phyloP scores from a whole-genome alignment of 2,329 filamentous ascomycete species.

The Fusarium odoratissimum region DNA sequence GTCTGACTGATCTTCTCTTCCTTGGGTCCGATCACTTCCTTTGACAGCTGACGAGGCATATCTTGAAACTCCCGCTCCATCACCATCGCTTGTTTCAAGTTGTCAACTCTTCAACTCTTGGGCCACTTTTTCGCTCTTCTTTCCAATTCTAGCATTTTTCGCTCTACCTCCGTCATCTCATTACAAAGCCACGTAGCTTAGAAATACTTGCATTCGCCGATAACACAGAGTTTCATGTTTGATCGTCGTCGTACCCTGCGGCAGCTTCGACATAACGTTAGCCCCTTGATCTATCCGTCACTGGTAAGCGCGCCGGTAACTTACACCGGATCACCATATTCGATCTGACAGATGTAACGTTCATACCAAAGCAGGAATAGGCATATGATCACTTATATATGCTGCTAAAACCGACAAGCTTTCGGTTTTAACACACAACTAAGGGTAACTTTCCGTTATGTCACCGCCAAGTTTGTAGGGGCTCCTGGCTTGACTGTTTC shows the following conservation, averaged over 20 bases:
- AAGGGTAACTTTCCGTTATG: background rate
- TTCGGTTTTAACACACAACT: background rate
- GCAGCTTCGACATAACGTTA: slow-evolving; percentile 19
- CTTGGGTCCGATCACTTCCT: slow-evolving; percentile 26
- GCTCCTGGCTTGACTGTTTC: background rate
- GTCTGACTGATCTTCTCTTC: background rate
- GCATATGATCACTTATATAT: slow-evolving; percentile 4
- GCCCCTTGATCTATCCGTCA: slow-evolving; percentile 4
- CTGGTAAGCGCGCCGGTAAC: slow-evolving; percentile 19
- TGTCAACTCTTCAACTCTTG: background rate
- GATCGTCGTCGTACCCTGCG: slow-evolving; percentile 8
- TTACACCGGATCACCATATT: slow-evolving; percentile 16
- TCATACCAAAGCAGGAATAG: slow-evolving; percentile 10
- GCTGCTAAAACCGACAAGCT: slow-evolving; percentile 5
- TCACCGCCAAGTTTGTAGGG: background rate
- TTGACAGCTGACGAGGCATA: slow-evolving; percentile 32
- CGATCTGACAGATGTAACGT: slow-evolving; percentile 14
- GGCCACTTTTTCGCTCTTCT: slow-evolving; percentile 15
- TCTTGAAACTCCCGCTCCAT: slow-evolving; percentile 37
- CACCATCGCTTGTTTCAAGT: slow-evolving; percentile 26
- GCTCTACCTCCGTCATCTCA: background rate
- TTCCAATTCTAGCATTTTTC: background rate
- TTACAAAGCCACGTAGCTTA: background rate
- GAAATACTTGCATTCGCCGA: background rate
- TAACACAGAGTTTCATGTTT: slow-evolving; percentile 12